Evolutionary conservation across 306 rosid genomes (phyloP).

Genomic region (Urtica urens): DNA sequence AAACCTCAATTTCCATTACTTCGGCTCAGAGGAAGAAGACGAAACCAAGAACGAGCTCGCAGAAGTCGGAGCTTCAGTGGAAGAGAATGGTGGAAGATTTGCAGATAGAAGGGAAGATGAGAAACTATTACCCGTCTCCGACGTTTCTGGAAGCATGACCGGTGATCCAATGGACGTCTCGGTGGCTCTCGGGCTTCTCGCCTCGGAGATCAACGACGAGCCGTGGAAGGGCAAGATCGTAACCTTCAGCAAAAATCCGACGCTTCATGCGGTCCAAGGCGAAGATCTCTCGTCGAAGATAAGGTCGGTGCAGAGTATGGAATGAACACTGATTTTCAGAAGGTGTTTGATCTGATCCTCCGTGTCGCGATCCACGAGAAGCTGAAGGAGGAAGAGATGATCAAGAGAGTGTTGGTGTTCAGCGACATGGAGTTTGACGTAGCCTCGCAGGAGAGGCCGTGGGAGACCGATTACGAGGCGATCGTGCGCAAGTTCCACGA

Average conservation of each 20-base stretch:
- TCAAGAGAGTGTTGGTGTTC: conserved; percentile 51
- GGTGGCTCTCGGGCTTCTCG: conserved; percentile 52
- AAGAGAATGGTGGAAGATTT: conserved; percentile 51
- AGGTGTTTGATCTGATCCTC: conserved; percentile 45
- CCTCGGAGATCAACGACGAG: conserved; percentile 46
- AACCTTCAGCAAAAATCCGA: conserved; percentile 34
- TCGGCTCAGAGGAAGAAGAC: too few relatives aligned
- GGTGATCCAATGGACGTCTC: conserved; percentile 53
- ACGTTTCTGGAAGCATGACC: conserved; percentile 39
- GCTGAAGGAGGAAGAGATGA: conserved; percentile 41
- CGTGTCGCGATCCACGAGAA: conserved; percentile 50
- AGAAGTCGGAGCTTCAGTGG: conserved; percentile 73
- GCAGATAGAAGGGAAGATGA: conserved; percentile 34
- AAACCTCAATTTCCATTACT: too few relatives aligned
- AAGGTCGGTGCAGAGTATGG: conserved; percentile 27
- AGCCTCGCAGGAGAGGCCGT: conserved; percentile 25
- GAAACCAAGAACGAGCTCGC: conserved; percentile 28
- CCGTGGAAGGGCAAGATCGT: conserved; percentile 65
- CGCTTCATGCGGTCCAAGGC: conserved; percentile 46
- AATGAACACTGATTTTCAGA: conserved; percentile 41
- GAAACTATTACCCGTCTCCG: conserved; percentile 37
- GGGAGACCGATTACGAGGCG: conserved; percentile 67
- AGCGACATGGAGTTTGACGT: conserved; percentile 71
- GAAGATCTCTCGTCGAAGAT: conserved; percentile 25
- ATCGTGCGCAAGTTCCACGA: conserved; percentile 35